Evolutionary conservation across 768 basidiomycete genomes (phyloP).

Genomic region (Fomitopsis pulvina): DNA sequence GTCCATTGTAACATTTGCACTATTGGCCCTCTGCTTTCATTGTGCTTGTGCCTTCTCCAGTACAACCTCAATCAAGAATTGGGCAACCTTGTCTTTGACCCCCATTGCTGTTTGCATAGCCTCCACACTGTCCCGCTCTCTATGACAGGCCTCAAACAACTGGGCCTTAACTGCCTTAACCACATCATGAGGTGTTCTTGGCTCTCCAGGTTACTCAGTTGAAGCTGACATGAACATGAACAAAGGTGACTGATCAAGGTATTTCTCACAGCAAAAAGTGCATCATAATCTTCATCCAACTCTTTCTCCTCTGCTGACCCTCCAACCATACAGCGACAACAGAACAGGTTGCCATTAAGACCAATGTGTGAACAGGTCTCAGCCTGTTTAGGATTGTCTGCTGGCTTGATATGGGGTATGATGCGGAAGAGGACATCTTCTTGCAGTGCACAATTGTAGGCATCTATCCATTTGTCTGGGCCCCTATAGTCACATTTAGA

Average conservation of each 20-base stretch:
- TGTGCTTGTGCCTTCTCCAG: slow-evolving; percentile 7
- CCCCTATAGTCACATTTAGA: background rate
- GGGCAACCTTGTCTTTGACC: slow-evolving; percentile 32
- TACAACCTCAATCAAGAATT: slow-evolving; percentile 32
- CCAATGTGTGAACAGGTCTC: slow-evolving; percentile 30
- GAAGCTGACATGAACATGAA: background rate
- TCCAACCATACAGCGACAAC: slow-evolving; percentile 18
- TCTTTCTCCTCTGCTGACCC: slow-evolving; percentile 1
- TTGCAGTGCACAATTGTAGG: slow-evolving; percentile 9
- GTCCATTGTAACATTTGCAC: too few relatives aligned
- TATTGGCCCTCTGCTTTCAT: background rate
- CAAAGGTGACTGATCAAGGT: background rate
- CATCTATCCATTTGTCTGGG: slow-evolving; percentile 4
- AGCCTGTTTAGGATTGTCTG: slow-evolving; percentile 19
- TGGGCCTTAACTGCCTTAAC: slow-evolving; percentile 24
- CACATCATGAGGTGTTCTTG: slow-evolving; percentile 10
- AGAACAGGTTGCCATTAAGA: slow-evolving; percentile 32
- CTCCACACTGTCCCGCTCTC: slow-evolving; percentile 24
- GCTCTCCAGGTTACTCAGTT: background rate
- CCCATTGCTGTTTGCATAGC: slow-evolving; percentile 27
- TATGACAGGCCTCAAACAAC: slow-evolving; percentile 24
- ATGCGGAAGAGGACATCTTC: slow-evolving; percentile 7
- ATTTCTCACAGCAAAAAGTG: slow-evolving; percentile 1
- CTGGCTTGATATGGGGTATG: slow-evolving; percentile 8
- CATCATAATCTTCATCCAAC: slow-evolving; percentile 1